Evolutionary conservation across 805 yeast species (phyloP).

Genomic region (Ogataea neopini): DNA sequence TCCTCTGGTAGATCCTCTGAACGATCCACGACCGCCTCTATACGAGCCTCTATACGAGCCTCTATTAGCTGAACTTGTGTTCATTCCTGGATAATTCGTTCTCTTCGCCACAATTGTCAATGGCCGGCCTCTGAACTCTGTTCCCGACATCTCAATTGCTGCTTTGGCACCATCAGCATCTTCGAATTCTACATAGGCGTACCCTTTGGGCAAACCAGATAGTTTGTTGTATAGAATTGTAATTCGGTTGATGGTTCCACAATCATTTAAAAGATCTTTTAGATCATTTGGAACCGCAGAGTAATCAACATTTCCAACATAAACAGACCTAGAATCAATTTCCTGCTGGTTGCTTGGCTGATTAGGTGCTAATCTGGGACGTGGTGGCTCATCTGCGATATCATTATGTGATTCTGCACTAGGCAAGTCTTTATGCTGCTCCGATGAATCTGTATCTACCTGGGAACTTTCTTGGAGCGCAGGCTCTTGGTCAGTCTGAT

Average conservation of each 20-base stretch:
- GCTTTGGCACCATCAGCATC: slow-evolving; percentile 58
- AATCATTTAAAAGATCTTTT: slow-evolving; percentile 65
- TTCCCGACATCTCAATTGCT: slow-evolving; percentile 67
- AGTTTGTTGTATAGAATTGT: slow-evolving; percentile 70
- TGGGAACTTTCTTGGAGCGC: background rate
- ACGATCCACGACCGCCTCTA: slow-evolving; percentile 42
- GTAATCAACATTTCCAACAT: slow-evolving; percentile 85
- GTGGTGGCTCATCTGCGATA: background rate
- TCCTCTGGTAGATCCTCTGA: slow-evolving; percentile 30
- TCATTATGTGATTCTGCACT: background rate
- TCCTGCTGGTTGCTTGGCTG: slow-evolving; percentile 44
- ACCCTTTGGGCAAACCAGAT: slow-evolving; percentile 83
- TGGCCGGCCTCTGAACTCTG: slow-evolving; percentile 63
- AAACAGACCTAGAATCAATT: slow-evolving; percentile 74
- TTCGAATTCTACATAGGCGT: slow-evolving; percentile 80
- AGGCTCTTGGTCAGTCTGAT: no score
- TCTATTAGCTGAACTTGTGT: slow-evolving; percentile 40
- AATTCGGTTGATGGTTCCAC: slow-evolving; percentile 76
- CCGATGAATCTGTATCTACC: background rate
- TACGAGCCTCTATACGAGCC: slow-evolving; percentile 52
- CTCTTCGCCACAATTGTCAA: slow-evolving; percentile 73
- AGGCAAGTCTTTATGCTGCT: background rate
- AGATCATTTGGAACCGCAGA: slow-evolving; percentile 74
- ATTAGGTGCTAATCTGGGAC: slow-evolving; percentile 30
- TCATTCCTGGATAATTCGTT: slow-evolving; percentile 63